Percentiles rank a stretch among this genome's conserved stretches.
phyloP scores from a whole-genome alignment of 2,329 filamentous ascomycete genomes.

The Beauveria pseudobassiana region DNA sequence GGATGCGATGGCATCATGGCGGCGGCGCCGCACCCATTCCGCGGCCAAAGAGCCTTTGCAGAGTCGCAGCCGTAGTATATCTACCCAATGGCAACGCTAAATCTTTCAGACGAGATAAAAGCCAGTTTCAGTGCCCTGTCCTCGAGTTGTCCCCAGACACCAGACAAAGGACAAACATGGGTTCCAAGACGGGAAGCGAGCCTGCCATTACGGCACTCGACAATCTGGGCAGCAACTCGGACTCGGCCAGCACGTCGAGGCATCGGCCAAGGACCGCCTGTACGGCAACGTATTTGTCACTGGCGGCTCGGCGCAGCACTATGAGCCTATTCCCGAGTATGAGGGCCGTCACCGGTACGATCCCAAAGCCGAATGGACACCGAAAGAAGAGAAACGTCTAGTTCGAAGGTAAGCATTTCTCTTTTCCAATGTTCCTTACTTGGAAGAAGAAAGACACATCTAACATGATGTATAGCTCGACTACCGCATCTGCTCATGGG shows the following conservation, averaged over 20 bases:
- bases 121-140: background rate
- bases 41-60: background rate
- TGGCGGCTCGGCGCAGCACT: slow-evolving; percentile 20
- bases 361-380: slow-evolving; percentile 47
- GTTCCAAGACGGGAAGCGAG: background rate
- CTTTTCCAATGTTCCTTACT: background rate
- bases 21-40: background rate
- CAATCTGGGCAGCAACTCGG: background rate
- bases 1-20: slow-evolving; percentile 7
- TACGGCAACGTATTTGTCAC: background rate
- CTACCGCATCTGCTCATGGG: slow-evolving; percentile 31
- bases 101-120: background rate
- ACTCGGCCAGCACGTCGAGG: slow-evolving; percentile 3
- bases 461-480: slow-evolving; percentile 17
- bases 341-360: slow-evolving; percentile 54
- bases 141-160: background rate
- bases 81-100: background rate
- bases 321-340: slow-evolving; percentile 46
- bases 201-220: slow-evolving; percentile 1
- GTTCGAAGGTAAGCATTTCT: background rate
- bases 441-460: background rate
- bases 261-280: background rate
- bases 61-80: background rate
- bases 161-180: background rate
- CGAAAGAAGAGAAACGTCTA: slow-evolving; percentile 40